These are phyloP conservation scores for Neurospora africana DNA, from an alignment of 495 filamentous ascomycete species.

Conservation along the genomic window DNA sequence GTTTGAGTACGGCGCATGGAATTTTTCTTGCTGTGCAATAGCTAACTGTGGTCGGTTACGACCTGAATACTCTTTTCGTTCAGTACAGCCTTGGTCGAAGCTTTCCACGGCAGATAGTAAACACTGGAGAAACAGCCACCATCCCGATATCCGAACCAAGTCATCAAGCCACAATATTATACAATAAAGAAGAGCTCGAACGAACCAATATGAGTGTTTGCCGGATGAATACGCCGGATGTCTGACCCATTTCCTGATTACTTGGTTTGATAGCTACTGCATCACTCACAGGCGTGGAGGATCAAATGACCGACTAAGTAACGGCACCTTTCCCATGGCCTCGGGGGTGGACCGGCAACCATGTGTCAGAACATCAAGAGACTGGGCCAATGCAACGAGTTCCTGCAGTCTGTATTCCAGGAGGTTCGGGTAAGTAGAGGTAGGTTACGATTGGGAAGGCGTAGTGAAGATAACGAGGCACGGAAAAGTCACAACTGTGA, in stretches of 20 bases:
- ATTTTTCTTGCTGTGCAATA: background rate
- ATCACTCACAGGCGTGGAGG: background rate
- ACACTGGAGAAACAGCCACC: background rate
- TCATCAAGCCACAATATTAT: background rate
- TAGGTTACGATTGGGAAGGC: background rate
- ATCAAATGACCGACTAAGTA: background rate
- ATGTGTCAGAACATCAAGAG: background rate
- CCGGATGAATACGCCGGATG: background rate
- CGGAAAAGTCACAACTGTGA: background rate
- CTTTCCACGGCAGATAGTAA: background rate
- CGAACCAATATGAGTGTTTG: background rate
- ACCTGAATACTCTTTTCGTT: background rate
- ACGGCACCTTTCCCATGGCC: background rate
- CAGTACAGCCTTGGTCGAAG: background rate
- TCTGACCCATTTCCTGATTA: background rate
- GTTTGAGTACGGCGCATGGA: background rate
- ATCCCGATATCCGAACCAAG: background rate
- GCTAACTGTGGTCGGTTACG: background rate
- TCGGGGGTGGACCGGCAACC: background rate
- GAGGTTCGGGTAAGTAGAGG: background rate
- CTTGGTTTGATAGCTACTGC: background rate
- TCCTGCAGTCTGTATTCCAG: background rate
- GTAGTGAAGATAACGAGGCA: background rate
- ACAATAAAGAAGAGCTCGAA: background rate
- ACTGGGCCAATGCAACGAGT: background rate